Evolutionary conservation across 495 filamentous ascomycete species (phyloP).

Genomic region (Penicillium ochrochloron): DNA sequence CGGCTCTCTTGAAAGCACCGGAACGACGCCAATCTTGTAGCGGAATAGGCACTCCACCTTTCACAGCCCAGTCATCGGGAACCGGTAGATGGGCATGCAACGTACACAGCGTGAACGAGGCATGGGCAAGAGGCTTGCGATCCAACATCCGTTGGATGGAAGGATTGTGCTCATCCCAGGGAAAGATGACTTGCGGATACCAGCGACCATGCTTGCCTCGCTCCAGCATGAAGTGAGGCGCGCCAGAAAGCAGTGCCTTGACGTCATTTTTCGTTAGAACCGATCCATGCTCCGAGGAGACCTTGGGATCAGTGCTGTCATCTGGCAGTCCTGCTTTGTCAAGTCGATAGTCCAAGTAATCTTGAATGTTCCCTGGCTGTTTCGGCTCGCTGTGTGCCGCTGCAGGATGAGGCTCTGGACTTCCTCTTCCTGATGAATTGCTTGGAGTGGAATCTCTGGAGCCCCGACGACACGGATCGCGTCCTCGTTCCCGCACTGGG

Average conservation of each 20-base stretch:
- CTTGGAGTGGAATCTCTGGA: constrained; percentile 10
- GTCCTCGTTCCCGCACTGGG: background rate
- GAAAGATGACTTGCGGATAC: constrained; percentile 70
- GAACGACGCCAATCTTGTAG: constrained; percentile 33
- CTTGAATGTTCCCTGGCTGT: constrained; percentile 39
- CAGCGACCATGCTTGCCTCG: constrained; percentile 56
- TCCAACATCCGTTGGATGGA: constrained; percentile 67
- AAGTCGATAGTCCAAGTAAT: constrained; percentile 33
- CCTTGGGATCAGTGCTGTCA: background rate
- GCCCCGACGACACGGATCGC: background rate
- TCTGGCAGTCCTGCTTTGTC: constrained; percentile 13
- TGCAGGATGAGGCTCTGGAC: constrained; percentile 9
- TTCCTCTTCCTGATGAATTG: constrained; percentile 4
- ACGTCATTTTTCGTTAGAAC: constrained; percentile 62
- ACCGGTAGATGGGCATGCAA: constrained; percentile 51
- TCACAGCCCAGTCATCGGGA: constrained; percentile 43
- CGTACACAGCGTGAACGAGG: constrained; percentile 53
- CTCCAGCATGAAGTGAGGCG: constrained; percentile 69
- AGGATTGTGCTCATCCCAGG: constrained; percentile 66
- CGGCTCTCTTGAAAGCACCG: constrained; percentile 48
- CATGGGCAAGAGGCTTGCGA: constrained; percentile 49
- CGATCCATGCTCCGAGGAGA: background rate
- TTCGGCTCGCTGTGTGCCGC: constrained; percentile 29
- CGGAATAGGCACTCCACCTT: constrained; percentile 35
- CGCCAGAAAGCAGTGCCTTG: constrained; percentile 75